Evolutionary conservation across 1,139 yeast genomes (phyloP).

Genomic region (Saccharomyces hybrid): DNA sequence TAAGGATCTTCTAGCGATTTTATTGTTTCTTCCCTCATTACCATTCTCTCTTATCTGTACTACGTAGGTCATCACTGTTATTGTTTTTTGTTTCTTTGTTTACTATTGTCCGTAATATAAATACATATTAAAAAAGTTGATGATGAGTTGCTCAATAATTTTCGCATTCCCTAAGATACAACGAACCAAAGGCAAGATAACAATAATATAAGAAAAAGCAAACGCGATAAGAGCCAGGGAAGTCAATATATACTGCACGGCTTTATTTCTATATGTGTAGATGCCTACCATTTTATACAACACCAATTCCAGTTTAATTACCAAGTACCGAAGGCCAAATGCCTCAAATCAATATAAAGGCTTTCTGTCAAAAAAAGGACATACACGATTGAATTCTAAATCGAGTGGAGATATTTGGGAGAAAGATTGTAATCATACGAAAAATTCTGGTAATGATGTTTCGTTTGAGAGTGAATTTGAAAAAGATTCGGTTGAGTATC

Average conservation of each 20-base stretch:
- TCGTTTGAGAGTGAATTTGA: conserved; percentile 15
- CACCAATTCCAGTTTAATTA: conserved; percentile 24
- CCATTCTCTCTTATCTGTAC: background rate
- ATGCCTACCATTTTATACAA: conserved; percentile 27
- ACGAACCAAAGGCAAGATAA: background rate
- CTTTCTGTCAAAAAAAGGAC: background rate
- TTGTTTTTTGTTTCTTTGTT: background rate
- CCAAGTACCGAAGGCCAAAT: conserved; percentile 20
- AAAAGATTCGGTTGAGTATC: conserved; percentile 21
- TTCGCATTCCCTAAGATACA: background rate
- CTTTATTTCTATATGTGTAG: background rate
- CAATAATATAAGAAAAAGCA: background rate
- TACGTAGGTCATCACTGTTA: background rate
- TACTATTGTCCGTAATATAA: background rate
- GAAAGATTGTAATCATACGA: background rate
- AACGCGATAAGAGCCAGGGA: background rate
- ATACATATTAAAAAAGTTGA: background rate
- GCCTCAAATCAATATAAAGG: conserved; percentile 8
- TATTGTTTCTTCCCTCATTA: background rate
- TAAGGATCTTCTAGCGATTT: conserved; percentile 14
- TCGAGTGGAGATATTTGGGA: background rate
- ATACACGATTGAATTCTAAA: conserved; percentile 1
- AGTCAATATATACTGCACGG: conserved; percentile 2
- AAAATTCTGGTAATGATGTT: conserved; percentile 6
- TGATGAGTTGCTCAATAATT: background rate